These are phyloP conservation scores for Penicillium olsonii DNA, from an alignment of 2,329 filamentous ascomycete species.

Conservation along the genomic window DNA sequence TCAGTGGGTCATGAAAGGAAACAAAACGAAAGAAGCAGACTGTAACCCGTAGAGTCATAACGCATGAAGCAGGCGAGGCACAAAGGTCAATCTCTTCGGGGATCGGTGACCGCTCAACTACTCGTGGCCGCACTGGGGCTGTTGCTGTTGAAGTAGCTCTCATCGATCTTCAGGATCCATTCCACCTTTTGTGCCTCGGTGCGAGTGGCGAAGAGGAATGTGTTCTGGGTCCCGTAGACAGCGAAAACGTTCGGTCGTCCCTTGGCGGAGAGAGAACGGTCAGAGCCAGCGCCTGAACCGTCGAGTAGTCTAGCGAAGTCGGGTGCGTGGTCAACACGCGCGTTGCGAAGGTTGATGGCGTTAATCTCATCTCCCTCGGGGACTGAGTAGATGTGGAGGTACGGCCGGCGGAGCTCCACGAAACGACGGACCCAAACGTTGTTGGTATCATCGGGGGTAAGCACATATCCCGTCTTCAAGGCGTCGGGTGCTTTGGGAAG, in stretches of 20 bases:
- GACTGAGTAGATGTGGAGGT: constrained; percentile 84
- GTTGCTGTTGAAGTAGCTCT: constrained; percentile 63
- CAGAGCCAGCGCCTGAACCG: constrained; percentile 40
- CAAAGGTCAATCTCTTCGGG: constrained; percentile 3
- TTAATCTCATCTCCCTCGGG: constrained; percentile 87
- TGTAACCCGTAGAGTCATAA: constrained; percentile 27
- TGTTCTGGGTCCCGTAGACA: constrained; percentile 90
- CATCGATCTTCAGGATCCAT: constrained; percentile 94
- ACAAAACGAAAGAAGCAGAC: constrained; percentile 17
- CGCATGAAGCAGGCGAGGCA: constrained; percentile 17
- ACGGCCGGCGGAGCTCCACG: constrained; percentile 86
- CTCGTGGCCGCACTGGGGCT: constrained; percentile 28
- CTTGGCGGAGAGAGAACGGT: constrained; percentile 41
- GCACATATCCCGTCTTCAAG: constrained; percentile 82
- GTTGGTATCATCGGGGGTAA: constrained; percentile 75
- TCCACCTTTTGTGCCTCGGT: constrained; percentile 92
- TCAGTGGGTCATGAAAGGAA: constrained; percentile 33
- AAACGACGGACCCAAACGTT: constrained; percentile 90
- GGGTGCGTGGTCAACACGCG: constrained; percentile 88
- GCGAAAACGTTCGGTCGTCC: constrained; percentile 78
- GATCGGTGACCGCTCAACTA: constrained; percentile 5
- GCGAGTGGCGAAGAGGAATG: constrained; percentile 88
- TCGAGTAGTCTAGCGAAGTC: constrained; percentile 78
- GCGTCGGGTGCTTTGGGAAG: constrained; percentile 79
- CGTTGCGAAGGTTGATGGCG: constrained; percentile 84